Percentiles rank a stretch among this genome's conserved stretches.
These are phyloP conservation scores for Zygotorulaspora florentina DNA, from an alignment of 805 yeast genomes.

Conservation along the genomic window DNA sequence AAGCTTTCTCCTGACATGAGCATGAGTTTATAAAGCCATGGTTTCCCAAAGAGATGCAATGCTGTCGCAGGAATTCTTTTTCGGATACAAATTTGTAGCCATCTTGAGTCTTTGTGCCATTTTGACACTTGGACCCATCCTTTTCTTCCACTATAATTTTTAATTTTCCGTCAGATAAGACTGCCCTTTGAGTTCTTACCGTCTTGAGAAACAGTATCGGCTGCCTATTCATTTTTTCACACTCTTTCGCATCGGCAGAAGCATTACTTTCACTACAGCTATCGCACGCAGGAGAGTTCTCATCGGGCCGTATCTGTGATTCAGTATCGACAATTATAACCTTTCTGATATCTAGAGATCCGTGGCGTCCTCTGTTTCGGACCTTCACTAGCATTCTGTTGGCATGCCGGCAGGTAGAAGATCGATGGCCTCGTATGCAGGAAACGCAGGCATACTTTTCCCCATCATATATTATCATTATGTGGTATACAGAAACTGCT, in stretches of 20 bases:
- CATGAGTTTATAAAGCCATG: not conserved
- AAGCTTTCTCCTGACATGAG: constrained; percentile 1
- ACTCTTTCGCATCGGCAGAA: constrained; percentile 8
- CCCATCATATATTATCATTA: constrained; percentile 74
- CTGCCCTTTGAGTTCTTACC: constrained; percentile 27
- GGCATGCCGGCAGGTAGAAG: constrained; percentile 80
- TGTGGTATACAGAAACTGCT: not conserved
- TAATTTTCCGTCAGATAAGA: constrained; percentile 28
- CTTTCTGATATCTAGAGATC: constrained; percentile 41
- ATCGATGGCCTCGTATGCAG: constrained; percentile 91
- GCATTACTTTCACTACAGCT: constrained; percentile 7
- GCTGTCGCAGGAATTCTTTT: constrained; percentile 25
- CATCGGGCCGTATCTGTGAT: constrained; percentile 22
- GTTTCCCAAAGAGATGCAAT: constrained; percentile 6
- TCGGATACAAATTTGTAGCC: constrained; percentile 23
- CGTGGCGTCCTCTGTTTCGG: constrained; percentile 85
- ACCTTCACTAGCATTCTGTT: constrained; percentile 79
- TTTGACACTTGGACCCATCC: constrained; percentile 2
- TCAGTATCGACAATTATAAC: constrained; percentile 32
- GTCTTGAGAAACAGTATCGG: constrained; percentile 30
- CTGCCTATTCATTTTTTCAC: constrained; percentile 27
- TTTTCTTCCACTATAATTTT: constrained; percentile 25
- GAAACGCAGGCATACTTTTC: constrained; percentile 78
- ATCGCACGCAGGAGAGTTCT: constrained; percentile 12
- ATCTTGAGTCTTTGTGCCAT: constrained; percentile 2